Evolutionary conservation across 306 rosid genomes (phyloP).

Genomic region (Hippophae rhamnoides): DNA sequence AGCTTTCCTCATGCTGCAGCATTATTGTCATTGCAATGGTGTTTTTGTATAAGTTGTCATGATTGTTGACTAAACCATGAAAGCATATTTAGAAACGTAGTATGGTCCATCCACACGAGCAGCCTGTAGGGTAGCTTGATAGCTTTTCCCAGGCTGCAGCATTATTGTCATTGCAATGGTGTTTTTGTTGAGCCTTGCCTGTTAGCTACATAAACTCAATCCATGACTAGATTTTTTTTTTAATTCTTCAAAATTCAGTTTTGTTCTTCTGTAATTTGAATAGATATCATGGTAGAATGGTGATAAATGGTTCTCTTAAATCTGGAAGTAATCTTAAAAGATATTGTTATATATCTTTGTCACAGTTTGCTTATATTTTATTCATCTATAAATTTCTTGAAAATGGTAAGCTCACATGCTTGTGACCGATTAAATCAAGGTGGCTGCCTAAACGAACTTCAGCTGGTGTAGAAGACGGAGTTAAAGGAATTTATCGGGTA

Average conservation of each 20-base stretch:
- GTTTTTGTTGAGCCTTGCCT: no score
- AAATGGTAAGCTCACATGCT: slow-evolving; percentile 41
- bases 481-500: slow-evolving; percentile 56
- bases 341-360: slow-evolving; percentile 3
- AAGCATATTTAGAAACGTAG: no score
- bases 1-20: no score
- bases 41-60: no score
- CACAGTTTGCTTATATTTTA: slow-evolving; percentile 2
- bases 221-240: no score
- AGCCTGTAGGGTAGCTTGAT: no score
- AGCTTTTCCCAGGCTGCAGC: no score
- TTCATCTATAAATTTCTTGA: slow-evolving; percentile 2
- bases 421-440: slow-evolving; percentile 56
- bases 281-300: neutral
- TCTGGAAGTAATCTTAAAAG: neutral
- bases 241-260: neutral
- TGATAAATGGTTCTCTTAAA: slow-evolving; percentile 8
- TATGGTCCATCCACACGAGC: no score
- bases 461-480: slow-evolving; percentile 30
- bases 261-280: neutral
- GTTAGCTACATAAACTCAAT: no score
- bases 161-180: no score
- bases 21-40: no score
- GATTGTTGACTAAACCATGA: no score
- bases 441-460: slow-evolving; percentile 58